A percentile compares a stretch with the other conserved stretches of the same genome.
Evolutionary conservation across 768 basidiomycete genomes (phyloP).

Genomic region (Auricularia auricula-judae): DNA sequence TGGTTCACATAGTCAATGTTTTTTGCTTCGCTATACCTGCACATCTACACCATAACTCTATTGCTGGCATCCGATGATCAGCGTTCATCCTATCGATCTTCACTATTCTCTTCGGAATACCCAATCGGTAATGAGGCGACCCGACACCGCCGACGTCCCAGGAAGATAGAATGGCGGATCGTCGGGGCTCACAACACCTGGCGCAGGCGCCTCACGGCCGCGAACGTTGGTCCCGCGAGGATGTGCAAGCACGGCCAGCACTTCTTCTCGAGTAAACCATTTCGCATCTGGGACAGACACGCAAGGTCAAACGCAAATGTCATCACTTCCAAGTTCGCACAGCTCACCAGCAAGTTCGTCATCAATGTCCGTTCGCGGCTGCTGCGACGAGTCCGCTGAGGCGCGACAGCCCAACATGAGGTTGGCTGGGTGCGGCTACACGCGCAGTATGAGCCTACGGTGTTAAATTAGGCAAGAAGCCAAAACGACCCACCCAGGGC

Average conservation of each 20-base stretch:
- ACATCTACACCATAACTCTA: too few relatives aligned
- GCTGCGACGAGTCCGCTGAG: constrained; percentile 57
- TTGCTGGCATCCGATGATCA: not conserved
- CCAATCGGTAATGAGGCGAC: not conserved
- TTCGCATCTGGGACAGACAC: constrained; percentile 50
- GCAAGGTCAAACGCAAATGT: not conserved
- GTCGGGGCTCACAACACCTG: not conserved
- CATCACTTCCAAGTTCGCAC: too few relatives aligned
- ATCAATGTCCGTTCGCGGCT: constrained; percentile 77
- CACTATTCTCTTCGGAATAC: not conserved
- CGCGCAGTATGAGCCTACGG: too few relatives aligned
- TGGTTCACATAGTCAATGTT: too few relatives aligned
- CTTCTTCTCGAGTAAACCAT: constrained; percentile 78
- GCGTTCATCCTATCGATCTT: not conserved
- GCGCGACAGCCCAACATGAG: constrained; percentile 89
- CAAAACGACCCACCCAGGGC: constrained; percentile 54
- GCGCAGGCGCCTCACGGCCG: constrained; percentile 23
- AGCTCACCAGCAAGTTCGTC: constrained; percentile 83
- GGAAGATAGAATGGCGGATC: not conserved
- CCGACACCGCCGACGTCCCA: not conserved
- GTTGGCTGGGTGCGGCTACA: constrained; percentile 79
- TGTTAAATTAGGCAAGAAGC: too few relatives aligned
- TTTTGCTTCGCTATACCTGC: too few relatives aligned
- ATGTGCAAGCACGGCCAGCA: constrained; percentile 51
- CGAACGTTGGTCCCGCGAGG: constrained; percentile 36